Percentiles rank a stretch among this genome's conserved stretches.
Conservation (phyloP, 129 eudicot species). For the Helichrysum umbraculigerum region DNA sequence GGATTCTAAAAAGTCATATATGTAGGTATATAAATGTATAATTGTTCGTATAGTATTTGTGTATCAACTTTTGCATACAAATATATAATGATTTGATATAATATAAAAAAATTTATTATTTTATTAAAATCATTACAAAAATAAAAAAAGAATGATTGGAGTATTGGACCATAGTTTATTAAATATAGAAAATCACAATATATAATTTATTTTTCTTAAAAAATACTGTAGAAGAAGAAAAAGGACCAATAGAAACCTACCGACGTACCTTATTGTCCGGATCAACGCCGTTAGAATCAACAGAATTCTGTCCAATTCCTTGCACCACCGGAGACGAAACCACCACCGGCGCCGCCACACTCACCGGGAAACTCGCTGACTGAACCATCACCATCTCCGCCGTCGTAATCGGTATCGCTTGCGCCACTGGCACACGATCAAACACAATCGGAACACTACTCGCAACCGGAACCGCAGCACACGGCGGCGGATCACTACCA, state of each 20-base stretch:
- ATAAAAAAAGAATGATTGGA: too few relatives aligned
- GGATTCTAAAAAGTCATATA: too few relatives aligned
- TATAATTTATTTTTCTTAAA: neutral
- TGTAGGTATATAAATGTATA: too few relatives aligned
- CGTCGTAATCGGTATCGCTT: conserved; percentile 1
- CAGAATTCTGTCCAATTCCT: conserved; percentile 49
- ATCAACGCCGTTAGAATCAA: conserved; percentile 59
- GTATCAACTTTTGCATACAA: too few relatives aligned
- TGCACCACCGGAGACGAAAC: conserved; percentile 20
- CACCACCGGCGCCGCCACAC: conserved; percentile 18
- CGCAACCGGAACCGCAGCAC: conserved; percentile 18
- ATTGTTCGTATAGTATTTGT: too few relatives aligned
- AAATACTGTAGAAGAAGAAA: too few relatives aligned
- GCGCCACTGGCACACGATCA: conserved; percentile 27
- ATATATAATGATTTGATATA: too few relatives aligned
- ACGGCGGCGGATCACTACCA: conserved; percentile 16
- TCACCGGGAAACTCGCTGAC: conserved; percentile 26
- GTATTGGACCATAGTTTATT: neutral
- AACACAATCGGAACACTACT: conserved; percentile 30
- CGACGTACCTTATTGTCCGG: conserved; percentile 49
- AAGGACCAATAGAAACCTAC: conserved; percentile 10
- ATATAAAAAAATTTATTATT: too few relatives aligned
- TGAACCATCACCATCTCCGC: conserved; percentile 9
- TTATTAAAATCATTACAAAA: too few relatives aligned
- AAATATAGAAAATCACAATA: neutral